Evolutionary conservation across 768 basidiomycete species (phyloP), one percentile per base, ranked within the genome.

Genomic region (Termitomyces sp.): DNA sequence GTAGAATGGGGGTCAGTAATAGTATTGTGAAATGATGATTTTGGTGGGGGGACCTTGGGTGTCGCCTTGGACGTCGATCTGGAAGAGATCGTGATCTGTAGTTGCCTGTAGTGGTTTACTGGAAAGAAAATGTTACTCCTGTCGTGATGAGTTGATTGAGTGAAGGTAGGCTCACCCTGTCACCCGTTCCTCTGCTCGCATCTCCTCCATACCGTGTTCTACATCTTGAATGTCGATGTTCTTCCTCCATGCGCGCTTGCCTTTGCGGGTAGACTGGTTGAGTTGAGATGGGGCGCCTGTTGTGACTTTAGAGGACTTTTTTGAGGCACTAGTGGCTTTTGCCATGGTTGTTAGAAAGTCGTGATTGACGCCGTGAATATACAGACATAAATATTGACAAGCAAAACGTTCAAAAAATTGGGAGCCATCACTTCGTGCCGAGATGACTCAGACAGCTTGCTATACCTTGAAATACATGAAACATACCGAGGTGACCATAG

Each of bases 161-260:
- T 22, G 1, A 50, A 31, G 27, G 41, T 23, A 42, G 15, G 68
- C 29, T 57, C 63, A 93, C 91, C 93, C 93, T 57, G 80, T 81
- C 5, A 85, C 79, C 52, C 90, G 75, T 66, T 95, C 93, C 66
- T 95, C 91, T n/a, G 80, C 81, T 51, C 94, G 76, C 56, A 90
- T 73, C 54, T 75, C 80, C 68, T 95, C 94, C 58, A 95, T 64
- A 2, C 83, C 85, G 44, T 77, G 73, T 62, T 95, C 93, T 18
- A 94, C 85, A 47, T 84, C 85, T 23, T 83, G 81, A 46, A 96
- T 80, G 66, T 96, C 85, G 50, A 96, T 86, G 69, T 97, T 91
- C 74, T 97, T 96, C 66, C 94, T 73, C 94, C 94, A 96, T 44
- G 94, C 84, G 52, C 82, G 84, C 68, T 96, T 96, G n/a, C 93